These are phyloP conservation scores for Claviceps africana DNA, from an alignment of 2,329 filamentous ascomycete species.

Conservation along the genomic window DNA sequence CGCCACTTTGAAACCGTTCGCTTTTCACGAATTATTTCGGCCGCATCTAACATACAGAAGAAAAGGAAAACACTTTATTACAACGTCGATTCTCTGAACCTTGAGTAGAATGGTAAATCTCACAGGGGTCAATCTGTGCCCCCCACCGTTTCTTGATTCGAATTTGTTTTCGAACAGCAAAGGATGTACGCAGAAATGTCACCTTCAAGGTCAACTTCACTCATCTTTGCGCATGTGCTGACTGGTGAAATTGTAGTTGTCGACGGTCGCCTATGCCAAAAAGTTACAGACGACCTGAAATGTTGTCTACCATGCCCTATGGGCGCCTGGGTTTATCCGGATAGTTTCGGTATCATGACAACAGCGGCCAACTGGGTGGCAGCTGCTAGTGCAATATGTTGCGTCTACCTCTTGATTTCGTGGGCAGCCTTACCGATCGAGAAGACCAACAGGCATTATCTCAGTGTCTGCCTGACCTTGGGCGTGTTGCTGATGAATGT, in stretches of 20 bases:
- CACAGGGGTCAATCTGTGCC: constrained; percentile 39
- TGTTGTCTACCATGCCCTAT: constrained; percentile 90
- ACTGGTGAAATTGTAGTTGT: constrained; percentile 30
- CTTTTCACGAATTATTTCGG: background rate
- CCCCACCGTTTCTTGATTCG: constrained; percentile 54
- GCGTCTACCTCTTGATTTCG: constrained; percentile 63
- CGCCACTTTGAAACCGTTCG: background rate
- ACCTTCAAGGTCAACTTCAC: constrained; percentile 4
- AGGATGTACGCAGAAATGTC: constrained; percentile 42
- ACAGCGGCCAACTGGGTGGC: constrained; percentile 69
- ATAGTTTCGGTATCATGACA: constrained; percentile 45
- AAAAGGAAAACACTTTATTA: background rate
- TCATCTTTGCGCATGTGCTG: background rate
- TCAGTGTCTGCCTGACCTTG: constrained; percentile 74
- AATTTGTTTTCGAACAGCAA: constrained; percentile 41
- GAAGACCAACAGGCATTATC: constrained; percentile 82
- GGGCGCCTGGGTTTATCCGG: constrained; percentile 59
- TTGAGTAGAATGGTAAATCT: constrained; percentile 16
- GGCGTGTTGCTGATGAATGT: constrained; percentile 69
- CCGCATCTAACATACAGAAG: background rate
- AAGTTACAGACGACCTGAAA: constrained; percentile 31
- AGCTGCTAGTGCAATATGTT: constrained; percentile 56
- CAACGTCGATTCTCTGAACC: background rate
- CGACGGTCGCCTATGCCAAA: constrained; percentile 40
- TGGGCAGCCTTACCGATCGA: constrained; percentile 72